Conservation (phyloP, 140 eudicot species). For the Anethum foeniculum region DNA sequence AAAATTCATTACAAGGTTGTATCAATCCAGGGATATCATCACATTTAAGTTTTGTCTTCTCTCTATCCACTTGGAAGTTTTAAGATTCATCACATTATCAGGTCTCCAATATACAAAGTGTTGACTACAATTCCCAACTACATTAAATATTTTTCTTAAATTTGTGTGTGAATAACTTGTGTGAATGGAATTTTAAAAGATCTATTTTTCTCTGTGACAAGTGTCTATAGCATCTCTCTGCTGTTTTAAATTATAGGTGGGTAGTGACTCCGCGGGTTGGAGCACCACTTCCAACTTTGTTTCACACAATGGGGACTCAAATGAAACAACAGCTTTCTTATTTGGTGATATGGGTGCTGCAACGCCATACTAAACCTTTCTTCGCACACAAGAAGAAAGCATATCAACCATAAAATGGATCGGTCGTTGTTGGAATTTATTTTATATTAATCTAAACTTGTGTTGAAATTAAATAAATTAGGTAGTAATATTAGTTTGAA, state of each 20-base stretch:
- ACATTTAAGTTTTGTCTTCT: not conserved
- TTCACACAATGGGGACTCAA: constrained; percentile 48
- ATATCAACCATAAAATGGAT: constrained; percentile 79
- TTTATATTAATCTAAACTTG: too few species aligned
- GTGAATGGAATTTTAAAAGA: not conserved
- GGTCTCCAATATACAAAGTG: not conserved
- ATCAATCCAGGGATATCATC: not conserved
- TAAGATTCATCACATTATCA: not conserved
- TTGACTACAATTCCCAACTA: not conserved
- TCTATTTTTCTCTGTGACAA: not conserved
- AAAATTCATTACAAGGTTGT: not conserved
- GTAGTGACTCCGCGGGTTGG: constrained; percentile 92
- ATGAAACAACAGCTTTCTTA: constrained; percentile 77
- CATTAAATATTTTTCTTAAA: not conserved
- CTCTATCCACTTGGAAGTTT: not conserved
- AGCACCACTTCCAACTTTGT: constrained; percentile 59
- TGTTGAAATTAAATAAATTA: too few species aligned
- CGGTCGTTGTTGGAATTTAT: not conserved
- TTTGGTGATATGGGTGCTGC: constrained; percentile 98
- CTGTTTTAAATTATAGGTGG: constrained; percentile 49
- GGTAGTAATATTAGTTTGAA: too few species aligned
- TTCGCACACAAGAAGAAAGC: constrained; percentile 84
- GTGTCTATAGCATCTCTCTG: not conserved
- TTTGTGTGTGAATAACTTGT: not conserved
- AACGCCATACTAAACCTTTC: constrained; percentile 66